phyloP scores from a whole-genome alignment of 2,329 filamentous ascomycete species.

The Fusarium irregulare region DNA sequence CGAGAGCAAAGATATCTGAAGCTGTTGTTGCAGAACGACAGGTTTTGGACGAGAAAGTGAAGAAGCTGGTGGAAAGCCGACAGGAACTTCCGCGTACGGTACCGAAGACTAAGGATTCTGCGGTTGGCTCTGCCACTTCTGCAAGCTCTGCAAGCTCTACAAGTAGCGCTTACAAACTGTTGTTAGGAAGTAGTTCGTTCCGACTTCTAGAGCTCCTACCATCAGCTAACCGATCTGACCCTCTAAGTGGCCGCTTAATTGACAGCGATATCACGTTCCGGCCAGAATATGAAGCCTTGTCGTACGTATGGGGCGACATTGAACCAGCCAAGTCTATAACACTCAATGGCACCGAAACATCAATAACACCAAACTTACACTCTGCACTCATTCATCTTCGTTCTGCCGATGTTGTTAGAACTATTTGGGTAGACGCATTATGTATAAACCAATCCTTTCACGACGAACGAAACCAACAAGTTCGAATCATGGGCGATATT shows the following conservation, averaged over 20 bases:
- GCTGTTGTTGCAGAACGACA: not conserved
- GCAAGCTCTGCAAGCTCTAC: fast-evolving
- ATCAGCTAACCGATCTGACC: not conserved
- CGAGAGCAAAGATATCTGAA: fast-evolving
- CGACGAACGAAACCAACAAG: constrained; percentile 27
- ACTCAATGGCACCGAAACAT: not conserved
- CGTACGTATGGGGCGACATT: constrained; percentile 24
- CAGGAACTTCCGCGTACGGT: not conserved
- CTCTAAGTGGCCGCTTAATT: not conserved
- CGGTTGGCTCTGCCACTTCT: fast-evolving
- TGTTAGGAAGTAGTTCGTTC: constrained; percentile 8
- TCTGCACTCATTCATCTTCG: constrained; percentile 14
- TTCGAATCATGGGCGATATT: constrained; percentile 28
- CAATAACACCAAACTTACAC: constrained; percentile 17
- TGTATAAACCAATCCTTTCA: constrained; percentile 19
- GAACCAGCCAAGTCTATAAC: not conserved
- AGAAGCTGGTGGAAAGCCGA: not conserved
- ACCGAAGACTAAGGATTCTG: not conserved
- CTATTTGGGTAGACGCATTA: constrained; percentile 17
- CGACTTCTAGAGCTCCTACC: constrained; percentile 11
- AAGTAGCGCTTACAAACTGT: not conserved
- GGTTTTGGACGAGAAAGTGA: not conserved
- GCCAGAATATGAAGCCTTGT: constrained; percentile 19
- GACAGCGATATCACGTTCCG: constrained; percentile 24
- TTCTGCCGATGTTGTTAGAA: not conserved